Percentiles rank a stretch among this genome's conserved stretches.
Conservation (phyloP, 179 eudicot genomes). For the Spergularia azorica region DNA sequence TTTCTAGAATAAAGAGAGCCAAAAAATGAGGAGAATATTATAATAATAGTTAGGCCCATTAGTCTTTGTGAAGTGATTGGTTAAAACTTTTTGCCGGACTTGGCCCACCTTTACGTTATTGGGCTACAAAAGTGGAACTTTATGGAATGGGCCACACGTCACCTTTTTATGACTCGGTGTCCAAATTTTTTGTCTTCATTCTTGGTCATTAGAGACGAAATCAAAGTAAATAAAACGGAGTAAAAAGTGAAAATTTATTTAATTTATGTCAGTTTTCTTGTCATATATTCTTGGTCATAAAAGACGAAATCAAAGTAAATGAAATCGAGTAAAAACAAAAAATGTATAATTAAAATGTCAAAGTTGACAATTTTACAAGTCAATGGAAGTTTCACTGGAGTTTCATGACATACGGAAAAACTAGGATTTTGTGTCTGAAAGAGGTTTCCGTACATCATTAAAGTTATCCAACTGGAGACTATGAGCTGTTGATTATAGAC, state of each 20-base stretch:
- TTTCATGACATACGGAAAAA: not conserved
- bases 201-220: not conserved
- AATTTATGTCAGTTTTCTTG: not conserved
- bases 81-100: conserved; percentile 27
- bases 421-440: conserved; percentile 9
- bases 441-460: not conserved
- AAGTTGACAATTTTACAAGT: conserved; percentile 11
- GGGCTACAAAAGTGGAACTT: conserved; percentile 31
- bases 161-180: conserved; percentile 20
- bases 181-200: not conserved
- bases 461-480: too few relatives aligned
- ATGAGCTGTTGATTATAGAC: not conserved
- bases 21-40: conserved; percentile 19
- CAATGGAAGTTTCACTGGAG: conserved; percentile 1
- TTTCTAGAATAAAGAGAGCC: conserved; percentile 14
- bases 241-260: too few relatives aligned
- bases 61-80: conserved; percentile 28
- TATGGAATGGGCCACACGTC: conserved; percentile 37
- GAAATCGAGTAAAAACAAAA: not conserved
- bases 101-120: conserved; percentile 37
- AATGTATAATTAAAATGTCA: not conserved
- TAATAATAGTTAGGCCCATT: conserved; percentile 22
- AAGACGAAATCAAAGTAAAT: not conserved
- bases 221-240: not conserved
- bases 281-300: not conserved